Evolutionary conservation across 306 rosid genomes (phyloP).

Genomic region (Casuarina cunninghamiana): DNA sequence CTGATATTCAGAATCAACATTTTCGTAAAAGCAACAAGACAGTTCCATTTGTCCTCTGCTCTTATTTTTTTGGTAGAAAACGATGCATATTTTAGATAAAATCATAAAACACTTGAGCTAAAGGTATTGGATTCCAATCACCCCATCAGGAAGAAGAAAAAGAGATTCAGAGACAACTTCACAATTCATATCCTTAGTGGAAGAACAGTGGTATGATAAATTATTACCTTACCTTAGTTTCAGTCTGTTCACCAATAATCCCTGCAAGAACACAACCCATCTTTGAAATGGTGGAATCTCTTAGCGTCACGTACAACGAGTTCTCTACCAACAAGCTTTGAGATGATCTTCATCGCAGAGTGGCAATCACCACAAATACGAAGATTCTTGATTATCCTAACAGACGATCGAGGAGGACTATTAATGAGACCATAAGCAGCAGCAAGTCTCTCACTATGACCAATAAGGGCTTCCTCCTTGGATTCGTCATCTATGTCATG

Average conservation of each 20-base stretch:
- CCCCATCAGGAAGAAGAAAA: background rate
- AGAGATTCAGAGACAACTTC: background rate
- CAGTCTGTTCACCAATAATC: slow-evolving; percentile 49
- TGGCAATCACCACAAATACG: slow-evolving; percentile 65
- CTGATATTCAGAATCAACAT: background rate
- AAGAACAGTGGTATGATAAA: background rate
- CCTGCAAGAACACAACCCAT: slow-evolving; percentile 47
- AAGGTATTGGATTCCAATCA: background rate
- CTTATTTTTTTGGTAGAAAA: background rate
- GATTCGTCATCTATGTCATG: slow-evolving; percentile 87
- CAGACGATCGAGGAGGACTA: slow-evolving; percentile 59
- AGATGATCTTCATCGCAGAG: slow-evolving; percentile 45
- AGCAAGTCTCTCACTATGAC: slow-evolving; percentile 89
- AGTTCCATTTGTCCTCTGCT: background rate
- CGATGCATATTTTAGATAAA: background rate
- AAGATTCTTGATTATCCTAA: slow-evolving; percentile 80
- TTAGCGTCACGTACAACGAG: slow-evolving; percentile 45
- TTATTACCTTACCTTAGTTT: slow-evolving; percentile 25
- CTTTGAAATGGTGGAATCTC: slow-evolving; percentile 50
- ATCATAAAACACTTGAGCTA: background rate
- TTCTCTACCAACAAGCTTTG: slow-evolving; percentile 51
- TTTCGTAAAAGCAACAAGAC: background rate
- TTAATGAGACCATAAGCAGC: slow-evolving; percentile 69
- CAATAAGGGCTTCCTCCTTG: slow-evolving; percentile 79
- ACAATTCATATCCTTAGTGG: background rate